Evolutionary conservation across 345 rosid species (phyloP).

Genomic region (Eucalyptus caleyi): DNA sequence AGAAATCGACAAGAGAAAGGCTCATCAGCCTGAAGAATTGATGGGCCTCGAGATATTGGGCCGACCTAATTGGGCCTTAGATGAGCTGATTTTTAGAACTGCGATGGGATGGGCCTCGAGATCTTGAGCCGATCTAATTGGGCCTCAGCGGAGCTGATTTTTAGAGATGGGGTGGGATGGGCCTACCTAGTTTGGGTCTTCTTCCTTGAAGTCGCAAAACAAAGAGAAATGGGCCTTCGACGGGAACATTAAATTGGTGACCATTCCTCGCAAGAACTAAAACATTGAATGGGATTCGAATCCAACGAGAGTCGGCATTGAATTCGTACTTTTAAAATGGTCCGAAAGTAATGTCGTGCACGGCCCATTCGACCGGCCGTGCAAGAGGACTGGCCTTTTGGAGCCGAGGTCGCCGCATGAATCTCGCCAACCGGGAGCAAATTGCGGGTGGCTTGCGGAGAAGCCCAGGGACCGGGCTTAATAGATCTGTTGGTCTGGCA

Average conservation of each 20-base stretch:
- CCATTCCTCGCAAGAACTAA: background rate
- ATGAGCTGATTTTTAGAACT: background rate
- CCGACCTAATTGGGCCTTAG: background rate
- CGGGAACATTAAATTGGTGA: background rate
- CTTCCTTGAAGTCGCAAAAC: background rate
- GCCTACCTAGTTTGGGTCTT: background rate
- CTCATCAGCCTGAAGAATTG: background rate
- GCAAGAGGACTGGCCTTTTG: background rate
- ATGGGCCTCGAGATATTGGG: background rate
- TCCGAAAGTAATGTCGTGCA: background rate
- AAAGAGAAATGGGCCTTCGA: background rate
- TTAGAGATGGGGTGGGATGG: background rate
- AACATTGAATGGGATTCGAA: background rate
- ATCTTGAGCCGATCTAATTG: background rate
- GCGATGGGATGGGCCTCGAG: background rate
- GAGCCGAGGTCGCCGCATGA: background rate
- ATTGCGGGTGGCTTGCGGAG: background rate
- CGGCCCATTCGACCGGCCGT: background rate
- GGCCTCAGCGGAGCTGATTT: background rate
- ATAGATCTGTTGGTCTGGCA: background rate
- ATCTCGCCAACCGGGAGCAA: background rate
- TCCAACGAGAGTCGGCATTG: background rate
- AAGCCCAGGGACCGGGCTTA: background rate
- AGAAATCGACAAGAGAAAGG: background rate
- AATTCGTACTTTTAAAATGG: background rate